Evolutionary conservation across 345 rosid genomes (phyloP), one percentile per base, ranked within the genome.

Genomic region (Eucalyptus curtisii): DNA sequence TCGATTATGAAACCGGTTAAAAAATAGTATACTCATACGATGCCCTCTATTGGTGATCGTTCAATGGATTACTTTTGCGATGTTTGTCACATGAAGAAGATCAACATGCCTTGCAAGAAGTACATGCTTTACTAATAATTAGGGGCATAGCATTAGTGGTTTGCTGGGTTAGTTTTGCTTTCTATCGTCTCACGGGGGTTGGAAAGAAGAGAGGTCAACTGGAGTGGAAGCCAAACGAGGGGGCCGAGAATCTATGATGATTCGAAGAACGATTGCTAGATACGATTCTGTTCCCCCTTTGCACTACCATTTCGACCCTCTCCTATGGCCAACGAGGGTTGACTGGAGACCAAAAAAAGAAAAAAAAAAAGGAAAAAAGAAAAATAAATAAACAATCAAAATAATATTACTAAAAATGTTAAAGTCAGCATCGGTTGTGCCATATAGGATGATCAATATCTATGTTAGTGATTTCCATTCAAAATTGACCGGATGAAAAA

Each of bases 301-400:
- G 9, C 1, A 52, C 24, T 52, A 52, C 55, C 55, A 52, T 52
- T 17, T 52, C 55, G 0, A 52, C 55, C 55, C 24, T 52, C 55
- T 52, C 55, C 24, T 52, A 52, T 52, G 24, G 55, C 24, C 55
- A 7, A 52, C 24, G 8, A 52, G 24, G 55, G 24, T 52, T 52
- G 55, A 52, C 3, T 52, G 55, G 55, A 52, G 55, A 52, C 2
- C 55, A 52, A 19, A 52, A 52, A 17, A 8, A n/a, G n/a, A 2
- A 52, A 52, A 52, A 17, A 0, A 3, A 50, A 50, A 7, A 17
- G n/a, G n/a, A n/a, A n/a, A n/a, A n/a, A n/a, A n/a, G n/a, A n/a
- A n/a, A n/a, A n/a, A n/a, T n/a, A n/a, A 52, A 52, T 19, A 52
- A 52, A 52, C 24, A 19, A 19, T 52, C 0, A 52, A 52, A 52